Evolutionary conservation across 2,329 filamentous ascomycete genomes (phyloP).

Genomic region (Trichoderma simmonsii): DNA sequence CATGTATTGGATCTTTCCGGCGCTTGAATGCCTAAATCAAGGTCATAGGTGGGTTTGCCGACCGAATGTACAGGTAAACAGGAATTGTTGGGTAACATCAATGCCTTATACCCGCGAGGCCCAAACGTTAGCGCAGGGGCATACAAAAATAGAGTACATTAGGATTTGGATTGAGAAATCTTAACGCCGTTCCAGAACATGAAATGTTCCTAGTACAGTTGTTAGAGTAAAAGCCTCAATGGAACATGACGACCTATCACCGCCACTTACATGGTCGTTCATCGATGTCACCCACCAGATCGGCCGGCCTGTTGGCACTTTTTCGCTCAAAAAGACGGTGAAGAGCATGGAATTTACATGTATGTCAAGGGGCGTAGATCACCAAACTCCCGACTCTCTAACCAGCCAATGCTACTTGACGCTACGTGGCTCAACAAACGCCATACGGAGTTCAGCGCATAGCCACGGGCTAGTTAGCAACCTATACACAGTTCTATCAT

Average conservation of each 20-base stretch:
- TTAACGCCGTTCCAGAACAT: background rate
- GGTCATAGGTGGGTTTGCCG: background rate
- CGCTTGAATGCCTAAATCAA: background rate
- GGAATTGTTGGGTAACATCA: background rate
- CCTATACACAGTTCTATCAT: background rate
- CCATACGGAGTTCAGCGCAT: background rate
- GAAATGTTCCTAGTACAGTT: background rate
- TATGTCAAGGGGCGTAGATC: background rate
- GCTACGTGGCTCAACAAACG: background rate
- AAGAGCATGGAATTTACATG: background rate
- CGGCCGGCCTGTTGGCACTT: background rate
- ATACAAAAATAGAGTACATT: background rate
- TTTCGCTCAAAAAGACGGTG: background rate
- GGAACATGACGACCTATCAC: background rate
- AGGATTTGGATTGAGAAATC: background rate
- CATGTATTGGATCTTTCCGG: background rate
- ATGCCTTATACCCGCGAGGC: background rate
- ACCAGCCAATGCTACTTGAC: background rate
- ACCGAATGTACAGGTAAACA: background rate
- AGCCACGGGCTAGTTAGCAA: background rate
- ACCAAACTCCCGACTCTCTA: background rate
- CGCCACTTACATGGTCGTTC: background rate
- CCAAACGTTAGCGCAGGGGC: background rate
- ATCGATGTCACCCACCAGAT: background rate
- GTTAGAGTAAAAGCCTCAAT: background rate